These are phyloP conservation scores for Salvia rosmarinus DNA, from an alignment of 257 asterid species.

Conservation along the genomic window DNA sequence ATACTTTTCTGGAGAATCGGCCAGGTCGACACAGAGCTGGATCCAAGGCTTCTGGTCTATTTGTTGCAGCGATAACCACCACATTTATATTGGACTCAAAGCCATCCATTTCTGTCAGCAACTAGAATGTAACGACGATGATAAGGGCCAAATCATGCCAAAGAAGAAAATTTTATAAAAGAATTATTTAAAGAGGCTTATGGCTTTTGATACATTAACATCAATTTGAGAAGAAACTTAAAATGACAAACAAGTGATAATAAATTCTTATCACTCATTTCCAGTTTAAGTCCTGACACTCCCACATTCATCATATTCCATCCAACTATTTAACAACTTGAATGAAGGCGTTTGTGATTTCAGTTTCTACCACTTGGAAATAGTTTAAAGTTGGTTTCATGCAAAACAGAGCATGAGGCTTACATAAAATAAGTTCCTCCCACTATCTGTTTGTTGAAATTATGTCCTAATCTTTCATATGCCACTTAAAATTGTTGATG, in stretches of 20 bases:
- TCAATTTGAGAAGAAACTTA: not conserved
- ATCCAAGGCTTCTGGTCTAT: conserved; percentile 95
- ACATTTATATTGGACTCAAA: conserved; percentile 73
- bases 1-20: conserved; percentile 93
- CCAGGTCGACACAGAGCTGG: conserved; percentile 98
- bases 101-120: conserved; percentile 99
- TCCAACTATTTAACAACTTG: not conserved
- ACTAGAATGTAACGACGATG: conserved; percentile 46
- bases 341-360: not conserved
- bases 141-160: conserved; percentile 14
- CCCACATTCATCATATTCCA: not conserved
- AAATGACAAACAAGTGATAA: not conserved
- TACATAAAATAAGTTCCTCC: conserved; percentile 6
- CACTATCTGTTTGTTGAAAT: not conserved
- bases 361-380: conserved; percentile 4
- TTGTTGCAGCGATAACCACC: conserved; percentile 93
- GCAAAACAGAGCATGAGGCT: not conserved
- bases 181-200: not conserved
- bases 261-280: not conserved
- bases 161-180: not conserved
- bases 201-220: not conserved
- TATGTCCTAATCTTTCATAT: not conserved
- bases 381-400: not conserved
- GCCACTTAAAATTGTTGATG: not conserved
- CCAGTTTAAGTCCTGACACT: not conserved